Evolutionary conservation across 2,329 filamentous ascomycete genomes (phyloP).

Genomic region (Nemania bipapillata): DNA sequence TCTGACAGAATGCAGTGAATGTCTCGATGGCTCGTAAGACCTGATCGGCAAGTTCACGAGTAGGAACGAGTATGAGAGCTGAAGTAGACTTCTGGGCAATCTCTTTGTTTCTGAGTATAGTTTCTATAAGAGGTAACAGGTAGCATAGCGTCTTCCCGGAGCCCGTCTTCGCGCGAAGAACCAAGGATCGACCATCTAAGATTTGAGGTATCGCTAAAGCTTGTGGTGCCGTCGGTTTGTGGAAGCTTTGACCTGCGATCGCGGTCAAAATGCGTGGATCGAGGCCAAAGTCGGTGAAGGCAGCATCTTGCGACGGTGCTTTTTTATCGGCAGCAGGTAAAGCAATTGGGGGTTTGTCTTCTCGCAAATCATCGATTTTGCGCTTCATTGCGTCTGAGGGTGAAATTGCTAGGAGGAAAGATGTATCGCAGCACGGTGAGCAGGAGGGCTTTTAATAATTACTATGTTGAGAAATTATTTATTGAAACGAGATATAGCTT

Average conservation of each 20-base stretch:
- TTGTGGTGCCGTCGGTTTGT: slow-evolving; percentile 88
- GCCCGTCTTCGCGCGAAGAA: slow-evolving; percentile 92
- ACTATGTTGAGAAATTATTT: too few species aligned
- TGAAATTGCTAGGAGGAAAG: neutral
- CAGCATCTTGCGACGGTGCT: slow-evolving; percentile 52
- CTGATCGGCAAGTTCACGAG: slow-evolving; percentile 92
- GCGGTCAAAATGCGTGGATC: slow-evolving; percentile 88
- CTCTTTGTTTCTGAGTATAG: slow-evolving; percentile 81
- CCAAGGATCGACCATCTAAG: slow-evolving; percentile 85
- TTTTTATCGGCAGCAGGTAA: slow-evolving; percentile 40
- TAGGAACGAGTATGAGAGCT: slow-evolving; percentile 91
- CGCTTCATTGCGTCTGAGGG: slow-evolving; percentile 62
- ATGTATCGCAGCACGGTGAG: neutral
- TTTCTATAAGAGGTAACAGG: slow-evolving; percentile 85
- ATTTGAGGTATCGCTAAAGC: slow-evolving; percentile 86
- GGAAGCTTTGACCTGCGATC: slow-evolving; percentile 83
- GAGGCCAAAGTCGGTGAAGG: slow-evolving; percentile 81
- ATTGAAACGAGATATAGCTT: neutral
- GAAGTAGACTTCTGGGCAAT: slow-evolving; percentile 67
- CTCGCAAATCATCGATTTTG: slow-evolving; percentile 66
- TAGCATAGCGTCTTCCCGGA: slow-evolving; percentile 79
- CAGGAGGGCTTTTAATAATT: too few species aligned
- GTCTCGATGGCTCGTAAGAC: slow-evolving; percentile 81
- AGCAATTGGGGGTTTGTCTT: slow-evolving; percentile 53
- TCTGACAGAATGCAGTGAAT: slow-evolving; percentile 84